Percentiles rank a stretch among this genome's conserved stretches.
These are phyloP conservation scores for Fraxinus angustifolia DNA, from an alignment of 305 asterid genomes.

Conservation along the genomic window DNA sequence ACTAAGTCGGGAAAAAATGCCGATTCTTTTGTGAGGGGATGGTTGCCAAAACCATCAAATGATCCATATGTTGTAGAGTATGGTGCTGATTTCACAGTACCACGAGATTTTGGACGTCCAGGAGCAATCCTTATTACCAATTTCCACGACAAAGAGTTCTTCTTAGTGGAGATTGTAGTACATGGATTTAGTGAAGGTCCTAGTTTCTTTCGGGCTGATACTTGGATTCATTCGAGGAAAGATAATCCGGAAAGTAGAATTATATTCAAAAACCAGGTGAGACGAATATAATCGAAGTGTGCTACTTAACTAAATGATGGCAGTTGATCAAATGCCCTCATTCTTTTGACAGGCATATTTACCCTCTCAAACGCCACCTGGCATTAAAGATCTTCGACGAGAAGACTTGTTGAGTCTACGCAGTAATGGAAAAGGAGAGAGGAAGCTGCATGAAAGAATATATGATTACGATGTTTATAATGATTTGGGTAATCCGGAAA, in stretches of 20 bases:
- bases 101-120: slow-evolving; percentile 63
- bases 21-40: slow-evolving; percentile 68
- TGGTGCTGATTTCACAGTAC: slow-evolving; percentile 52
- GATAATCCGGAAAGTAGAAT: slow-evolving; percentile 62
- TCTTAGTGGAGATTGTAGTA: slow-evolving; percentile 58
- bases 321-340: neutral
- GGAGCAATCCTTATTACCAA: slow-evolving; percentile 71
- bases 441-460: slow-evolving; percentile 63
- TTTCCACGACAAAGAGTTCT: slow-evolving; percentile 64
- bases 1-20: slow-evolving; percentile 59
- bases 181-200: slow-evolving; percentile 63
- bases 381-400: slow-evolving; percentile 62
- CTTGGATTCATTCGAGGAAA: slow-evolving; percentile 76
- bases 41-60: slow-evolving; percentile 53
- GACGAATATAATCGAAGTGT: neutral
- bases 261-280: slow-evolving; percentile 67
- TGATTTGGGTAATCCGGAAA: slow-evolving; percentile 81
- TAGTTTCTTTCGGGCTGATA: slow-evolving; percentile 51
- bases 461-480: slow-evolving; percentile 75
- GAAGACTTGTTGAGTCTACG: slow-evolving; percentile 60
- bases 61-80: slow-evolving; percentile 58
- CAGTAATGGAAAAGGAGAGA: slow-evolving; percentile 62
- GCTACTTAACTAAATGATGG: neutral
- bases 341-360: slow-evolving; percentile 49
- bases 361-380: slow-evolving; percentile 68